phyloP scores from a whole-genome alignment of 768 basidiomycete genomes.

The Gymnopilus junonius region DNA sequence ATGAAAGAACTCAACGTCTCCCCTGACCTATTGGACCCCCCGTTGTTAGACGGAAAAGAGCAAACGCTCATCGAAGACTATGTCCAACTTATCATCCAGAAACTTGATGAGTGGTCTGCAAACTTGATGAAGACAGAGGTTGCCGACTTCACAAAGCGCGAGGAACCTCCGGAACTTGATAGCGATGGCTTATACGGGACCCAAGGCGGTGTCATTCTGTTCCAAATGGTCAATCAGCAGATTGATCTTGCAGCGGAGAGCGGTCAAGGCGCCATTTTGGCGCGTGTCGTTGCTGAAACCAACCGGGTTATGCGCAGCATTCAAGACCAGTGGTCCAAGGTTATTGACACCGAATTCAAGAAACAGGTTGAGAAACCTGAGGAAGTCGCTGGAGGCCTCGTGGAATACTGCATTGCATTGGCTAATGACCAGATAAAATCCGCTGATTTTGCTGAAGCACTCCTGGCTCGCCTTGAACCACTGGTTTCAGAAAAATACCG shows the following conservation, averaged over 20 bases:
- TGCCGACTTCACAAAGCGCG: conserved; percentile 79
- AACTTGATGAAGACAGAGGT: conserved; percentile 94
- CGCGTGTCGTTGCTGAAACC: conserved; percentile 86
- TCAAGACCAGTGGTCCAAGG: conserved; percentile 86
- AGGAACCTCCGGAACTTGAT: conserved; percentile 87
- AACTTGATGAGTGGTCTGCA: conserved; percentile 95
- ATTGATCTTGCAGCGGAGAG: conserved; percentile 94
- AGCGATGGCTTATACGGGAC: conserved; percentile 89
- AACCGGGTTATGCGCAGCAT: conserved; percentile 88
- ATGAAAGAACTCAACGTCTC: conserved; percentile 94
- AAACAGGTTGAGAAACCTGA: conserved; percentile 89
- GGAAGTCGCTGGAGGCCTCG: conserved; percentile 84
- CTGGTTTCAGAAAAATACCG: conserved; percentile 94
- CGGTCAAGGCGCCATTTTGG: conserved; percentile 91
- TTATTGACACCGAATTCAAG: conserved; percentile 85
- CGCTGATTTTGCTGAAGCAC: conserved; percentile 90
- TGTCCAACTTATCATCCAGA: conserved; percentile 88
- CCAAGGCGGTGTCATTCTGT: conserved; percentile 92
- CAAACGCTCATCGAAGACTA: conserved; percentile 95
- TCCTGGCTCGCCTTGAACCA: conserved; percentile 84
- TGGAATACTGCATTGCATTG: conserved; percentile 95
- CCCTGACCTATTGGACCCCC: conserved; percentile 81
- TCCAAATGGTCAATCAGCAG: conserved; percentile 98
- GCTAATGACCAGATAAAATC: conserved; percentile 98
- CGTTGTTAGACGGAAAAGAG: conserved; percentile 94